Evolutionary conservation across 2,329 filamentous ascomycete genomes (phyloP).

Genomic region (Endoconidiophora laricicola): DNA sequence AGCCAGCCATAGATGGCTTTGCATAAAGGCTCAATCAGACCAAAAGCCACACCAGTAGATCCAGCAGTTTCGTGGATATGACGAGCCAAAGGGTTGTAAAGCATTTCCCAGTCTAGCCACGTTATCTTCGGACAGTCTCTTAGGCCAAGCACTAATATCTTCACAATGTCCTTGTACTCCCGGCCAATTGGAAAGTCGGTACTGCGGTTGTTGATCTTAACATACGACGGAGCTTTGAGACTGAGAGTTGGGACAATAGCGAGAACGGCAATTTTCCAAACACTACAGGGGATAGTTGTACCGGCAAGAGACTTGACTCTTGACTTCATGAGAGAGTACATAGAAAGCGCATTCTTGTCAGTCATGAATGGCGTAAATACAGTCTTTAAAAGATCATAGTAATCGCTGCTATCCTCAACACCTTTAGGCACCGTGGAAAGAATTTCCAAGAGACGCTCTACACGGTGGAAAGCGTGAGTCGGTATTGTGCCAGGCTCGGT

Average conservation of each 20-base stretch:
- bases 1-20: slow-evolving; percentile 23
- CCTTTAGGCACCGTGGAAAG: slow-evolving; percentile 35
- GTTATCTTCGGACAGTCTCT: slow-evolving; percentile 31
- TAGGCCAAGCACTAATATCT: slow-evolving; percentile 48
- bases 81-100: slow-evolving; percentile 40
- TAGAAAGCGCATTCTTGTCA: slow-evolving; percentile 22
- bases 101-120: slow-evolving; percentile 29
- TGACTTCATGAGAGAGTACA: slow-evolving; percentile 2
- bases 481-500: too few relatives aligned
- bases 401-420: slow-evolving; percentile 29
- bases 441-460: slow-evolving; percentile 45
- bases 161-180: slow-evolving; percentile 53
- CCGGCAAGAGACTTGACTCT: slow-evolving; percentile 1
- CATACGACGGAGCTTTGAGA: neutral
- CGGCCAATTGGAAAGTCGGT: slow-evolving; percentile 30
- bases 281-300: neutral
- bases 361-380: slow-evolving; percentile 43
- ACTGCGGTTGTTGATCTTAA: neutral
- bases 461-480: neutral
- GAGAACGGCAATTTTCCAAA: slow-evolving; percentile 6
- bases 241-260: slow-evolving; percentile 2
- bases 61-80: slow-evolving; percentile 47
- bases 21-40: slow-evolving; percentile 55
- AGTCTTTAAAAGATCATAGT: slow-evolving; percentile 29
- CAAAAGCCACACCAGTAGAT: slow-evolving; percentile 47